Evolutionary conservation across 148 eudicot genomes (phyloP).

Genomic region (Diospyros kaki): DNA sequence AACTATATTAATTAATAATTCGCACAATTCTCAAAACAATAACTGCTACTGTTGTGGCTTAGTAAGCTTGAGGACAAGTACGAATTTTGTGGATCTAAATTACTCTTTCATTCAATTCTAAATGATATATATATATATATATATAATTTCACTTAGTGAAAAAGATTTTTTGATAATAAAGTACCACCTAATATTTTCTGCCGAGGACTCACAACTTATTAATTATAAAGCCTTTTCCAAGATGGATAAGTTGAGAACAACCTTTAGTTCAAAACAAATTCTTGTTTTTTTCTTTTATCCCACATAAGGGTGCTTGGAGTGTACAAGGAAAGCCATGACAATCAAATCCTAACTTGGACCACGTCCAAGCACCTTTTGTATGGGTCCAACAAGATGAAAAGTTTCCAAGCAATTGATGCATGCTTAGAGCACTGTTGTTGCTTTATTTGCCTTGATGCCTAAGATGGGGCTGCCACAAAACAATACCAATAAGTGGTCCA

Average conservation of each 20-base stretch:
- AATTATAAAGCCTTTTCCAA: neutral
- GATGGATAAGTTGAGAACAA: neutral
- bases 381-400: constrained; percentile 10
- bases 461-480: neutral
- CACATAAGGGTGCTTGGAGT: constrained; percentile 1
- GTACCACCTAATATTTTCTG: neutral
- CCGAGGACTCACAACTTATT: neutral
- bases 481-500: neutral
- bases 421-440: neutral
- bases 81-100: no score
- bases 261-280: neutral
- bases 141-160: neutral
- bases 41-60: no score
- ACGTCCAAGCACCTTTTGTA: neutral
- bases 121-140: neutral
- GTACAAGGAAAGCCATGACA: constrained; percentile 5
- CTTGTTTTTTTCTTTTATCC: neutral
- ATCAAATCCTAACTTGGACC: constrained; percentile 3
- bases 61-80: no score
- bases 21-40: no score
- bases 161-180: neutral
- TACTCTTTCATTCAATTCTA: no score
- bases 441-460: neutral
- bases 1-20: no score
- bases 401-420: constrained; percentile 9